phyloP scores from a whole-genome alignment of 1,284 basidiomycete genomes.

The Cutaneotrichosporon cavernicola region DNA sequence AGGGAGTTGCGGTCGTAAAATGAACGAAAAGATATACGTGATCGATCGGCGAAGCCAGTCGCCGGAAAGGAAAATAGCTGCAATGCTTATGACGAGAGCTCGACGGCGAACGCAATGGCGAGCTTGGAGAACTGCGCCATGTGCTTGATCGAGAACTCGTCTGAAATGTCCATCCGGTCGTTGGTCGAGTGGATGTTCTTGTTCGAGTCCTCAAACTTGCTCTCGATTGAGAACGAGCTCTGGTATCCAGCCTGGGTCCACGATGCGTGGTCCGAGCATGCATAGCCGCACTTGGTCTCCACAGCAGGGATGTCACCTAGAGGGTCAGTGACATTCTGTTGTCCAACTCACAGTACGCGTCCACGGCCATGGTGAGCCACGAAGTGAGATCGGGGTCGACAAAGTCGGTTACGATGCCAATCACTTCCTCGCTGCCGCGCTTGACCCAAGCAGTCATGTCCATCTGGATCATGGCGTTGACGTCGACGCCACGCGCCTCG shows the following conservation, averaged over 20 bases:
- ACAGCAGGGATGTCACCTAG: constrained; percentile 51
- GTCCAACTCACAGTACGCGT: constrained; percentile 61
- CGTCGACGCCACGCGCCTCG: constrained; percentile 62
- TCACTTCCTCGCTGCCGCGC: constrained; percentile 76
- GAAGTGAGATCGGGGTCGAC: constrained; percentile 68
- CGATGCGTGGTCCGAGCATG: constrained; percentile 79
- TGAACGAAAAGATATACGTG: not conserved
- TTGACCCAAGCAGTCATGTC: constrained; percentile 95
- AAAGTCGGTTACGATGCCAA: constrained; percentile 88
- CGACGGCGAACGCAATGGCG: constrained; percentile 77
- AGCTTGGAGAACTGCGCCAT: constrained; percentile 75
- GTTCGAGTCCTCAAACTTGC: constrained; percentile 59
- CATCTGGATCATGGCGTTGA: constrained; percentile 82
- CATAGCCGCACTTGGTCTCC: constrained; percentile 77
- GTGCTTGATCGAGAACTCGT: constrained; percentile 73
- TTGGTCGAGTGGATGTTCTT: constrained; percentile 75
- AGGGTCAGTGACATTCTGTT: not conserved
- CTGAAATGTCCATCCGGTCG: constrained; percentile 75
- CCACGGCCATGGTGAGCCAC: constrained; percentile 69
- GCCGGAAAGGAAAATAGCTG: not conserved
- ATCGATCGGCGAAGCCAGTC: not conserved
- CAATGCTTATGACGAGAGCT: constrained; percentile 54
- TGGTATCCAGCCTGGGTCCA: constrained; percentile 84
- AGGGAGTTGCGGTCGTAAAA: not conserved
- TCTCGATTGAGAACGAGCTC: constrained; percentile 68